Conservation (phyloP, 2,329 filamentous ascomycete genomes). For the Ceratocystiopsis sp. region DNA sequence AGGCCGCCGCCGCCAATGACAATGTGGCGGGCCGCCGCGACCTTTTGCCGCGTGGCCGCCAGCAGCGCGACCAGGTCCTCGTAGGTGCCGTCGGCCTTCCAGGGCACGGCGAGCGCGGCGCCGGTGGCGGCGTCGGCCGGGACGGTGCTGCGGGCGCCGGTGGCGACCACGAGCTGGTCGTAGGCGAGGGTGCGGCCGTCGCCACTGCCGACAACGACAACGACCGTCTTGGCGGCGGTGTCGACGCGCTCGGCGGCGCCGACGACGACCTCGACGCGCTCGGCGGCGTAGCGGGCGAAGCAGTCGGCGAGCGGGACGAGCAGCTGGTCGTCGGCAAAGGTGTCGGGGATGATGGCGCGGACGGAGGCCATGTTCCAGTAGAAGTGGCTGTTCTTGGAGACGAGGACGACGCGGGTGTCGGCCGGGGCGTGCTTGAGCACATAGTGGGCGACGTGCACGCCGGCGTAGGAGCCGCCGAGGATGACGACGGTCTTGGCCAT, state of each 20-base stretch:
- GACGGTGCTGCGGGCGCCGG: slow-evolving; percentile 24
- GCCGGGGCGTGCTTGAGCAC: slow-evolving; percentile 29
- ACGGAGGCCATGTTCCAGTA: slow-evolving; percentile 42
- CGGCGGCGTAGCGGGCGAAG: slow-evolving; percentile 30
- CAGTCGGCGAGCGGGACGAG: slow-evolving; percentile 31
- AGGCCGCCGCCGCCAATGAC: slow-evolving; percentile 38
- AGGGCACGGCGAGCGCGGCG: slow-evolving; percentile 20
- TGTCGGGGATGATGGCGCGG: slow-evolving; percentile 34
- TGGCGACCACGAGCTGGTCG: slow-evolving; percentile 41
- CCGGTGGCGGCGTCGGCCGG: slow-evolving; percentile 16
- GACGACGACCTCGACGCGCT: slow-evolving; percentile 33
- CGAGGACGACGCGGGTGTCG: slow-evolving; percentile 35
- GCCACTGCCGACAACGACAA: slow-evolving; percentile 16
- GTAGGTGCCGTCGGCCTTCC: slow-evolving; percentile 32
- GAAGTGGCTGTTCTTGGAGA: slow-evolving; percentile 40
- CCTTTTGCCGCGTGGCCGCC: slow-evolving; percentile 21
- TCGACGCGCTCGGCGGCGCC: slow-evolving; percentile 29
- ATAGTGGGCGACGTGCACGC: slow-evolving; percentile 34
- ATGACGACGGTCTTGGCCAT: slow-evolving; percentile 37
- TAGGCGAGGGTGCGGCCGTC: slow-evolving; percentile 24
- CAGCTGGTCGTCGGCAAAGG: slow-evolving; percentile 31
- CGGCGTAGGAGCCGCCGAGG: slow-evolving; percentile 35
- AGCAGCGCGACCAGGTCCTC: slow-evolving; percentile 26
- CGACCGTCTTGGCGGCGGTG: slow-evolving; percentile 25
- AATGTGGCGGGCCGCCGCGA: slow-evolving; percentile 30